Evolutionary conservation across 2,329 filamentous ascomycete species (phyloP).

Genomic region (Talaromyces albobiverticillius): DNA sequence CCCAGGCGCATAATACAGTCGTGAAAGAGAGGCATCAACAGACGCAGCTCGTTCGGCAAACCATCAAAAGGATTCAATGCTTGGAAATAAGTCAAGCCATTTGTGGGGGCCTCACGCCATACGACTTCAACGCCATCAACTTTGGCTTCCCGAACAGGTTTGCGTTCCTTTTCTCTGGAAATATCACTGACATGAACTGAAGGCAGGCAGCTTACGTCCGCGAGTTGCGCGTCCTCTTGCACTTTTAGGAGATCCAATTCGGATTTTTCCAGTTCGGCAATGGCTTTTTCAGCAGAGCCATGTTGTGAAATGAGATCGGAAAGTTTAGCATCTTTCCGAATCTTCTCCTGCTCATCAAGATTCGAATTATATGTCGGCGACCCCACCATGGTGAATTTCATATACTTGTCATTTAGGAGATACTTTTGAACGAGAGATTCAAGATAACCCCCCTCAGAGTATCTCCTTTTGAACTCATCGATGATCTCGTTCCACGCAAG

Average conservation of each 20-base stretch:
- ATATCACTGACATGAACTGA: conserved; percentile 89
- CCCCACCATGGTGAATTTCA: conserved; percentile 94
- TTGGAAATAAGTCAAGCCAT: conserved; percentile 93
- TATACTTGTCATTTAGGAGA: conserved; percentile 76
- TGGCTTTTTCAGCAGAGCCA: conserved; percentile 68
- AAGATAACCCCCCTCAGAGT: conserved; percentile 74
- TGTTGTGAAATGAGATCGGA: conserved; percentile 64
- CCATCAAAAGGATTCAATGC: conserved; percentile 77
- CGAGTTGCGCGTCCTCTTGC: conserved; percentile 77
- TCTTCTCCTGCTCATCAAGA: conserved; percentile 71
- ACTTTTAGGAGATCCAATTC: conserved; percentile 78
- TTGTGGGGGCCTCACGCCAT: conserved; percentile 90
- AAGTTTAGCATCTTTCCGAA: conserved; percentile 72
- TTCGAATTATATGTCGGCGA: conserved; percentile 71
- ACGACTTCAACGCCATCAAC: conserved; percentile 69
- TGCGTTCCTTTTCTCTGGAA: conserved; percentile 70
- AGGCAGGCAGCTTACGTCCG: conserved; percentile 83
- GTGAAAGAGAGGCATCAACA: conserved; percentile 84
- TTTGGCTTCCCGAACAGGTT: conserved; percentile 59
- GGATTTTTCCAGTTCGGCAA: conserved; percentile 68
- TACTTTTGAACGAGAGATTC: conserved; percentile 87
- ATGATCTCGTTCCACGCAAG: conserved; percentile 91
- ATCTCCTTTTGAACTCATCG: conserved; percentile 72
- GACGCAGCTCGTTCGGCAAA: conserved; percentile 77
- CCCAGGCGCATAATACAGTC: conserved; percentile 92